A percentile compares a stretch with the other conserved stretches of the same genome.
Conservation (phyloP, 2,329 filamentous ascomycete genomes). For the Fusarium irregulare region DNA sequence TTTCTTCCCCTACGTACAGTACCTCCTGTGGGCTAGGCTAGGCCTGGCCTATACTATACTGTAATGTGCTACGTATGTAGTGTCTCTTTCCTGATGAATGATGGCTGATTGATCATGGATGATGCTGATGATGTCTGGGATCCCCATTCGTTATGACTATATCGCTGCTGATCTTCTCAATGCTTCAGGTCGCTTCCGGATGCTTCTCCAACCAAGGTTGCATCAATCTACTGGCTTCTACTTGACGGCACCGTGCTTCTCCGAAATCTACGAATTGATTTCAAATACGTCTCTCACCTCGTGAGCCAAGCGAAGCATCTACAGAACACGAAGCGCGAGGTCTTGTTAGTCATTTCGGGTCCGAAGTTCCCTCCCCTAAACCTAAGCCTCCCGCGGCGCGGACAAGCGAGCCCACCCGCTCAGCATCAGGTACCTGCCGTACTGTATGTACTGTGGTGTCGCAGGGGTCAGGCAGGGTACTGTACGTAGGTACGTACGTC, state of each 20-base stretch:
- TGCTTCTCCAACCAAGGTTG: slow-evolving; percentile 9
- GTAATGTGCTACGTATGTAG: slow-evolving; percentile 16
- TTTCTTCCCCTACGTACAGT: slow-evolving; percentile 7
- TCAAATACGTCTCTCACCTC: slow-evolving; percentile 27
- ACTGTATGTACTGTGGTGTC: neutral
- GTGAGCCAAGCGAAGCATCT: slow-evolving; percentile 2
- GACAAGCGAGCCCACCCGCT: slow-evolving; percentile 30
- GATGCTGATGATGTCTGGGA: slow-evolving; percentile 31
- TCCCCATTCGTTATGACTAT: slow-evolving; percentile 18
- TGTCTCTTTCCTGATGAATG: slow-evolving; percentile 27
- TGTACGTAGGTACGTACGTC: slow-evolving; percentile 17
- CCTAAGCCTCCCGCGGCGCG: slow-evolving; percentile 27
- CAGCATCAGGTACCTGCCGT: slow-evolving; percentile 1
- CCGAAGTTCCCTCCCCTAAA: slow-evolving; percentile 19
- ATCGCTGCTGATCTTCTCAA: slow-evolving; percentile 32
- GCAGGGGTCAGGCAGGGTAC: neutral
- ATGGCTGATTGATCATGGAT: slow-evolving; percentile 37
- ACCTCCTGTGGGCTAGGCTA: neutral
- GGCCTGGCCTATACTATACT: slow-evolving; percentile 16
- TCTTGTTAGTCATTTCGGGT: slow-evolving; percentile 1
- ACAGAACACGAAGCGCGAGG: slow-evolving; percentile 13
- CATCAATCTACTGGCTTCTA: neutral
- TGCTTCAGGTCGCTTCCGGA: slow-evolving; percentile 30
- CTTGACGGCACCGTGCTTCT: neutral
- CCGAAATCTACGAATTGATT: slow-evolving; percentile 10